These are phyloP conservation scores for Arachnopeziza araneosa DNA, from an alignment of 2,329 filamentous ascomycete genomes.

Conservation along the genomic window DNA sequence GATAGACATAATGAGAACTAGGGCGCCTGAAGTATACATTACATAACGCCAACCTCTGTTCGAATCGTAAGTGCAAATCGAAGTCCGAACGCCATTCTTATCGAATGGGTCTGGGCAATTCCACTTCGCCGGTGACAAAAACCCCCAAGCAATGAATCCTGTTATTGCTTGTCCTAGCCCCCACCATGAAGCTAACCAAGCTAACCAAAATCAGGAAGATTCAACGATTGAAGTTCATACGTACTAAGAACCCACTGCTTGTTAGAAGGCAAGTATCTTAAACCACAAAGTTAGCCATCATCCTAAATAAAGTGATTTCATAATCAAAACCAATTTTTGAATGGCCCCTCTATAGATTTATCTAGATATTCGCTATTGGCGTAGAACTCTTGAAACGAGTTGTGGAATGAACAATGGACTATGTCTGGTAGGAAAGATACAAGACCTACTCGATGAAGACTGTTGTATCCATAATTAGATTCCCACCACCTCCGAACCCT, in stretches of 20 bases:
- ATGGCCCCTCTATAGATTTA: too few species aligned
- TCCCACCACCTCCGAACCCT: conserved; percentile 53
- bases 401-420: too few species aligned
- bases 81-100: conserved; percentile 18
- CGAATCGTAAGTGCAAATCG: conserved; percentile 42
- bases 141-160: conserved; percentile 28
- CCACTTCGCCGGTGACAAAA: conserved; percentile 38
- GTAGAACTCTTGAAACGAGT: too few species aligned
- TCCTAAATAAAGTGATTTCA: too few species aligned
- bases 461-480: conserved; percentile 46
- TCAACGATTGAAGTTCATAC: neutral
- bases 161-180: conserved; percentile 32
- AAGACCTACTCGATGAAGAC: conserved; percentile 39
- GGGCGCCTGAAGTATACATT: conserved; percentile 45
- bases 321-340: too few species aligned
- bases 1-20: conserved; percentile 49
- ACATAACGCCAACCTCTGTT: conserved; percentile 55
- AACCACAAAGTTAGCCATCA: neutral
- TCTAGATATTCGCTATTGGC: too few species aligned
- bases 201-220: conserved; percentile 8
- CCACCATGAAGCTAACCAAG: conserved; percentile 55
- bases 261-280: conserved; percentile 43
- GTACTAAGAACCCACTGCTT: conserved; percentile 57
- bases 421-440: neutral
- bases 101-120: conserved; percentile 35